phyloP scores from a whole-genome alignment of 1,284 basidiomycete species.

The Rhodotorula sp. region DNA sequence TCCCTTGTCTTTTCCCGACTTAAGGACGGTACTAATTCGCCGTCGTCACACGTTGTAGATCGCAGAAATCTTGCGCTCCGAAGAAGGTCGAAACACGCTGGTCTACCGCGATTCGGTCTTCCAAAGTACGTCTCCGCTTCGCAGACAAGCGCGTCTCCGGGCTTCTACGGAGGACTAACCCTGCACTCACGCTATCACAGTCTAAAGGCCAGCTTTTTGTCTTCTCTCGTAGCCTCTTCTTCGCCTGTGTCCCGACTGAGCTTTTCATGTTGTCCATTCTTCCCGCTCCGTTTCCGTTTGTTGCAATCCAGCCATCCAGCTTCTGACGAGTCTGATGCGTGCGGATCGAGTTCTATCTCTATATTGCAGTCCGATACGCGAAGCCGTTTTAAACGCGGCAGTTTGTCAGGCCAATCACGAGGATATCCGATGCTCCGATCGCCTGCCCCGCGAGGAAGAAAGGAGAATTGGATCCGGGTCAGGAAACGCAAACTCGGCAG shows the following conservation, averaged over 20 bases:
- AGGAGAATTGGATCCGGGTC: background rate
- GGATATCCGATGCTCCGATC: constrained; percentile 79
- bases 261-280: no score
- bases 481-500: background rate
- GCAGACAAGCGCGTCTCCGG: background rate
- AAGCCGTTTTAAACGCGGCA: constrained; percentile 69
- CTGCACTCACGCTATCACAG: background rate
- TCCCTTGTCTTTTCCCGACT: background rate
- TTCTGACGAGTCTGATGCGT: background rate
- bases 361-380: background rate
- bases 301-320: no score
- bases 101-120: constrained; percentile 26
- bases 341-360: background rate
- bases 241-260: background rate
- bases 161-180: background rate
- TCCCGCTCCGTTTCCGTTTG: no score
- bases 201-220: background rate
- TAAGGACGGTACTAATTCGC: background rate
- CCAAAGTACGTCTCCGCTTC: constrained; percentile 9
- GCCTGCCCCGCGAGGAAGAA: constrained; percentile 8
- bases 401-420: constrained; percentile 87
- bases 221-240: background rate
- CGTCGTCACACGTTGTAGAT: constrained; percentile 55
- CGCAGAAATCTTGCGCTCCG: constrained; percentile 65
- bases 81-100: constrained; percentile 52